phyloP scores from a whole-genome alignment of 177 flowering plant species.

The Vitis hybrid region DNA sequence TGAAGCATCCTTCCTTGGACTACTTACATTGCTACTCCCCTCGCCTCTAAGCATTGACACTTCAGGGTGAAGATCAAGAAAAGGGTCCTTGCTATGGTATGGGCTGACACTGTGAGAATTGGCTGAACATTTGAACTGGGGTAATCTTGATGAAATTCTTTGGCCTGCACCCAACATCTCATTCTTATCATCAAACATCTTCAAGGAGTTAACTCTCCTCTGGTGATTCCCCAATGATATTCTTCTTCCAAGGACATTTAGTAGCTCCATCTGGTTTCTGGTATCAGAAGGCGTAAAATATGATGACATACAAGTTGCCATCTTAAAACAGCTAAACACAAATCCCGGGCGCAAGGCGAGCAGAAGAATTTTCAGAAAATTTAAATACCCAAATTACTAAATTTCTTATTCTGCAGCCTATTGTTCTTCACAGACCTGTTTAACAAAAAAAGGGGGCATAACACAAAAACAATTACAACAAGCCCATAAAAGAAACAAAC shows the following conservation, averaged over 20 bases:
- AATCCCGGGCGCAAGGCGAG: constrained; percentile 18
- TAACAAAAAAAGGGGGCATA: not conserved
- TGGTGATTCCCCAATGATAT: constrained; percentile 25
- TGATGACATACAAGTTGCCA: constrained; percentile 50
- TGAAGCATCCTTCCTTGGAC: constrained; percentile 51
- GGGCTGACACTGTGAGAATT: constrained; percentile 54
- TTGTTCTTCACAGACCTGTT: constrained; percentile 18
- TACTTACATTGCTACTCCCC: constrained; percentile 36
- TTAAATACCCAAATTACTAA: constrained; percentile 9
- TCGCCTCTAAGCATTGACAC: constrained; percentile 88
- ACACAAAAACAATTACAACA: constrained; percentile 2
- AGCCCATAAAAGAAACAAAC: not conserved
- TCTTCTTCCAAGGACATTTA: constrained; percentile 55
- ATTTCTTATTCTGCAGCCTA: not conserved
- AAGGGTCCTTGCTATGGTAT: constrained; percentile 61
- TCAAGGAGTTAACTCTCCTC: constrained; percentile 30
- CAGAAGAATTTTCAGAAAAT: not conserved
- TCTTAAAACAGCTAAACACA: constrained; percentile 16
- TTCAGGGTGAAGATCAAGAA: constrained; percentile 76
- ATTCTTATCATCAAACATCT: constrained; percentile 39
- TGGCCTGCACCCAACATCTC: constrained; percentile 24
- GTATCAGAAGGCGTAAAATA: constrained; percentile 46
- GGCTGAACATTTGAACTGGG: constrained; percentile 43
- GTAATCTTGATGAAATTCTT: constrained; percentile 24
- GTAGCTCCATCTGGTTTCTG: constrained; percentile 38